These are phyloP conservation scores for Mycena rebaudengoi DNA, from an alignment of 768 basidiomycete genomes.

Conservation along the genomic window DNA sequence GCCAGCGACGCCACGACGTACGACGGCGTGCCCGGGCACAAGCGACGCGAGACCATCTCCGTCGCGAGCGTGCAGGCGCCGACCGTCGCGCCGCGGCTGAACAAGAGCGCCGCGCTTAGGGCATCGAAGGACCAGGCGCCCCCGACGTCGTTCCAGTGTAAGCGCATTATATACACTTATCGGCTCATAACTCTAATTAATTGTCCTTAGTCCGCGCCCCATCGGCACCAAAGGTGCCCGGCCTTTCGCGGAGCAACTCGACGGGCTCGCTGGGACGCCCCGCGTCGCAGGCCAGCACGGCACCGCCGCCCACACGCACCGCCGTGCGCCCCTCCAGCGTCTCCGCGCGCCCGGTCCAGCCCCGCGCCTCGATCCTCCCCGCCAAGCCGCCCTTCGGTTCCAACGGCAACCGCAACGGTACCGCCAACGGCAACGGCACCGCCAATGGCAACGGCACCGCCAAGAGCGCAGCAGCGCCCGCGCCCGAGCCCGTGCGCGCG, in stretches of 20 bases:
- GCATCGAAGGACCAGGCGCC: slow-evolving; percentile 67
- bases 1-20: slow-evolving; percentile 57
- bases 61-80: slow-evolving; percentile 77
- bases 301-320: slow-evolving; percentile 24
- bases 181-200: slow-evolving; percentile 10
- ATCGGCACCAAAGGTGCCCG: slow-evolving; percentile 51
- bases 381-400: slow-evolving; percentile 34
- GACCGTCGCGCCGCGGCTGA: slow-evolving; percentile 71
- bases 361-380: slow-evolving; percentile 26
- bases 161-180: slow-evolving; percentile 36
- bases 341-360: slow-evolving; percentile 23
- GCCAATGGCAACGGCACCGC: slow-evolving; percentile 6
- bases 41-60: slow-evolving; percentile 76
- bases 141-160: slow-evolving; percentile 77
- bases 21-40: slow-evolving; percentile 87
- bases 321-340: slow-evolving; percentile 27
- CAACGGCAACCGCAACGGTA: too few species aligned
- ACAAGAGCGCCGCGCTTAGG: slow-evolving; percentile 80
- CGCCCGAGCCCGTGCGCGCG: slow-evolving; percentile 38
- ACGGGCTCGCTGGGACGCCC: slow-evolving; percentile 36
- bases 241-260: slow-evolving; percentile 56
- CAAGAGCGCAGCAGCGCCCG: slow-evolving; percentile 21
- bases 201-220: slow-evolving; percentile 54
- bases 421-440: slow-evolving; percentile 31
- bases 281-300: slow-evolving; percentile 24